Evolutionary conservation across 1,284 basidiomycete species (phyloP).

Genomic region (Ustilago esculenta): DNA sequence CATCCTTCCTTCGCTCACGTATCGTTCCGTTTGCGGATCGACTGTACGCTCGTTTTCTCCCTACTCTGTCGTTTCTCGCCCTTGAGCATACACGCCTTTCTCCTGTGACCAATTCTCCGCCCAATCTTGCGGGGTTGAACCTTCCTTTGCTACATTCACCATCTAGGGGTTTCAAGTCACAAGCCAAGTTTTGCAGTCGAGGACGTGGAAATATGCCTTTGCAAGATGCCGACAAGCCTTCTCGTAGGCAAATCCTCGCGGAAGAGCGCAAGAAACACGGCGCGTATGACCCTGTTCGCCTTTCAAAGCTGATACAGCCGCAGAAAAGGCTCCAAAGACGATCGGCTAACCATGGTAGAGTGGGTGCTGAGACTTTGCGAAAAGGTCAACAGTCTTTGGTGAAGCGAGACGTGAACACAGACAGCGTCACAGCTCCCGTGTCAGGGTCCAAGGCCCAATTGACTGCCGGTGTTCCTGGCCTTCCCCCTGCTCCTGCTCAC

Average conservation of each 20-base stretch:
- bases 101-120: no score
- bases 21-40: no score
- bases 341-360: not conserved
- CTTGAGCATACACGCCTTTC: no score
- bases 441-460: not conserved
- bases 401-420: not conserved
- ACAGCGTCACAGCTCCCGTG: not conserved
- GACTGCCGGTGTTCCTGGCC: not conserved
- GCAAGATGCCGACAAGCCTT: slow-evolving; percentile 15
- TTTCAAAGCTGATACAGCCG: not conserved
- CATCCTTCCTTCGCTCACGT: not conserved
- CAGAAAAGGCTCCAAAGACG: not conserved
- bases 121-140: no score
- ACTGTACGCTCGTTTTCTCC: no score
- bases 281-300: slow-evolving; percentile 22
- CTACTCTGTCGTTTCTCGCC: no score
- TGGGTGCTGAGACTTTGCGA: not conserved
- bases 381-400: not conserved
- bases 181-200: no score
- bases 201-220: slow-evolving; percentile 7
- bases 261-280: slow-evolving; percentile 14
- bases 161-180: no score
- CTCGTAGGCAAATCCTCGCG: slow-evolving; percentile 10
- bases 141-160: no score
- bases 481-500: not conserved